These are phyloP conservation scores for Rhizopogon vulgaris DNA, from an alignment of 768 basidiomycete genomes.

Conservation along the genomic window DNA sequence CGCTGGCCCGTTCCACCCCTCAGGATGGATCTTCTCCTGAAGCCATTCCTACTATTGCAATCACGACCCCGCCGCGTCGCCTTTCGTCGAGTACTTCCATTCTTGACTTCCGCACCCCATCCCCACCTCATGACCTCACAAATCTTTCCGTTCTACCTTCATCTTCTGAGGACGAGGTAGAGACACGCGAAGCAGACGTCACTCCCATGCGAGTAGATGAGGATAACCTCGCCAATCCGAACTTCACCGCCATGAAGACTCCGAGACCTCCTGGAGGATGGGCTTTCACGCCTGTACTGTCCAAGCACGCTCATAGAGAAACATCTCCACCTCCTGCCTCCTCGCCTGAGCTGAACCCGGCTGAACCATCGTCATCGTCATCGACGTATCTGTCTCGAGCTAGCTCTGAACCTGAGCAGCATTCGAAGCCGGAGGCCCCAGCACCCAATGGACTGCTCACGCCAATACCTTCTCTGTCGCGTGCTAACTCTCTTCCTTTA, in stretches of 20 bases:
- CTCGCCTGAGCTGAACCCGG: constrained; percentile 19
- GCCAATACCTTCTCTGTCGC: constrained; percentile 43
- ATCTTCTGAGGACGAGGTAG: constrained; percentile 44
- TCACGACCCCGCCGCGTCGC: constrained; percentile 45
- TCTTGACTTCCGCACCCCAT: constrained; percentile 53
- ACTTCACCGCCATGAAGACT: constrained; percentile 35
- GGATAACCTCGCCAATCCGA: constrained; percentile 9
- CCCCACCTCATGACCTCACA: constrained; percentile 56
- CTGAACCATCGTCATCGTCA: constrained; percentile 9
- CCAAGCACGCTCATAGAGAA: constrained; percentile 9
- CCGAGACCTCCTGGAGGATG: constrained; percentile 43
- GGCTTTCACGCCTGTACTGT: constrained; percentile 32
- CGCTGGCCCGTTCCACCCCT: not conserved
- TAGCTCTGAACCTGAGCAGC: constrained; percentile 8
- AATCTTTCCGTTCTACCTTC: constrained; percentile 63
- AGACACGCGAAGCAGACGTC: constrained; percentile 21
- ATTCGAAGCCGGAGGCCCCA: constrained; percentile 11
- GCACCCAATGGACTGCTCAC: constrained; percentile 29
- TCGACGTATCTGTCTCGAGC: constrained; percentile 20
- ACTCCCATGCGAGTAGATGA: constrained; percentile 17
- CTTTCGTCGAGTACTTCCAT: constrained; percentile 35
- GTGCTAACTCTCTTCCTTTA: constrained; percentile 37
- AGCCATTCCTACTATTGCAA: constrained; percentile 13
- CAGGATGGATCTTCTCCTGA: constrained; percentile 4
- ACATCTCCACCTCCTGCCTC: constrained; percentile 14